Percentiles rank a stretch among this genome's conserved stretches.
phyloP scores from a whole-genome alignment of 148 eudicot species.

The Fagopyrum tataricum region DNA sequence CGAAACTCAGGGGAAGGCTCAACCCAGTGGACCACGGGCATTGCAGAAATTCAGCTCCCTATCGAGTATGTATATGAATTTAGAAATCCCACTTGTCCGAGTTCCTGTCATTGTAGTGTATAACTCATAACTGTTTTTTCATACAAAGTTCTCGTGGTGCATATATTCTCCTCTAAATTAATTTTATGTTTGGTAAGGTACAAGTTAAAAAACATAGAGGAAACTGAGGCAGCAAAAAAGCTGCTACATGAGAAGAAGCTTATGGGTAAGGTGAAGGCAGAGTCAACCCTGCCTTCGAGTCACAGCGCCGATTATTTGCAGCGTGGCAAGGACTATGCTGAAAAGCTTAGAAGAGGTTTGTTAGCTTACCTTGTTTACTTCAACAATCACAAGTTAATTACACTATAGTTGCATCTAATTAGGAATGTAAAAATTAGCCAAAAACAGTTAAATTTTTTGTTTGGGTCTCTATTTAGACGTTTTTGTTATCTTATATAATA shows the following conservation, averaged over 20 bases:
- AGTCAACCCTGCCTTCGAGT: constrained; percentile 65
- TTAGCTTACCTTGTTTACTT: not conserved
- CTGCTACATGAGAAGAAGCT: constrained; percentile 90
- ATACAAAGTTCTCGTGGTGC: not conserved
- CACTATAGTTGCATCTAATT: not conserved
- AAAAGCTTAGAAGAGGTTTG: constrained; percentile 87
- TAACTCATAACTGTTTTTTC: not conserved
- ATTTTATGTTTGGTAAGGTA: constrained; percentile 22
- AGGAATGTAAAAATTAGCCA: not conserved
- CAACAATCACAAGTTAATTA: not conserved
- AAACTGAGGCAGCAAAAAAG: constrained; percentile 97
- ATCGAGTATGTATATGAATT: constrained; percentile 54
- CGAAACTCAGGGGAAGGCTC: constrained; percentile 90
- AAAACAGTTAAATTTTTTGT: not conserved
- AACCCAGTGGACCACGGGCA: constrained; percentile 99
- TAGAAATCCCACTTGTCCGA: not conserved
- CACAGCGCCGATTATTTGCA: constrained; percentile 89
- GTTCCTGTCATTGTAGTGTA: not conserved
- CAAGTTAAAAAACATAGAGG: constrained; percentile 90
- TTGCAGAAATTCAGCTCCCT: constrained; percentile 96
- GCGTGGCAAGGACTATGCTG: constrained; percentile 90
- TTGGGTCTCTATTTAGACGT: not conserved
- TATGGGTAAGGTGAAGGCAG: constrained; percentile 52
- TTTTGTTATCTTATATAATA: constrained; percentile 7
- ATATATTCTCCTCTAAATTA: not conserved